phyloP scores from a whole-genome alignment of 768 basidiomycete genomes.

The Mrakia frigida region DNA sequence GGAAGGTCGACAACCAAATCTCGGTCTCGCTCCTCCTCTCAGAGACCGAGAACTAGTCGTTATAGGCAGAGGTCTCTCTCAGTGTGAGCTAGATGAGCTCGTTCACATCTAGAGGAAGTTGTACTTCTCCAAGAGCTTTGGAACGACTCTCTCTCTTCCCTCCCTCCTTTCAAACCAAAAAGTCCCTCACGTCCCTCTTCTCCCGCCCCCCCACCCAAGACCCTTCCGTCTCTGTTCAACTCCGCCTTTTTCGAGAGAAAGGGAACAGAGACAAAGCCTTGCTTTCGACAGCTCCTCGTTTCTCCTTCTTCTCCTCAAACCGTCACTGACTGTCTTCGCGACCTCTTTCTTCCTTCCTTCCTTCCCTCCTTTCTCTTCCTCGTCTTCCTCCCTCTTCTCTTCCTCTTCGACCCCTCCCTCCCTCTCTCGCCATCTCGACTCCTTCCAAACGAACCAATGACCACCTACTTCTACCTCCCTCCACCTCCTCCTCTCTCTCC shows the following conservation, averaged over 20 bases:
- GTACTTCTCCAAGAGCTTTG: no score
- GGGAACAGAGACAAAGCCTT: background rate
- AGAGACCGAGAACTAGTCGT: background rate
- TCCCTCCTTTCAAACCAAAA: no score
- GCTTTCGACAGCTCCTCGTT: background rate
- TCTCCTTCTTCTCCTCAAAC: background rate
- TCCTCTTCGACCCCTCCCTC: background rate
- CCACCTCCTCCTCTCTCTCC: no score
- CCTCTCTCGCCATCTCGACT: background rate
- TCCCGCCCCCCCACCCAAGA: background rate
- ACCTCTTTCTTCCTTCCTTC: background rate
- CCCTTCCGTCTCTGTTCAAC: background rate
- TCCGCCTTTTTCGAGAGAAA: background rate
- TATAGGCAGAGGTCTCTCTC: background rate
- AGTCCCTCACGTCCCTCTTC: background rate
- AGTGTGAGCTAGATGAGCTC: background rate
- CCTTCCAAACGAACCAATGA: background rate
- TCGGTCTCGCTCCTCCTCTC: background rate
- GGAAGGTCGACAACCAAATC: background rate
- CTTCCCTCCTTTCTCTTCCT: no score
- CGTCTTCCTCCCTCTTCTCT: no score
- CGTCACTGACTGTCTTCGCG: background rate
- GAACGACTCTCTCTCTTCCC: no score
- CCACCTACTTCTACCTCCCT: constrained; percentile 13
- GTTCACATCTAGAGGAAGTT: no score